Base-by-base conservation (phyloP, 2,329 filamentous ascomycete species). In the Fusarium haematococcum region DNA sequence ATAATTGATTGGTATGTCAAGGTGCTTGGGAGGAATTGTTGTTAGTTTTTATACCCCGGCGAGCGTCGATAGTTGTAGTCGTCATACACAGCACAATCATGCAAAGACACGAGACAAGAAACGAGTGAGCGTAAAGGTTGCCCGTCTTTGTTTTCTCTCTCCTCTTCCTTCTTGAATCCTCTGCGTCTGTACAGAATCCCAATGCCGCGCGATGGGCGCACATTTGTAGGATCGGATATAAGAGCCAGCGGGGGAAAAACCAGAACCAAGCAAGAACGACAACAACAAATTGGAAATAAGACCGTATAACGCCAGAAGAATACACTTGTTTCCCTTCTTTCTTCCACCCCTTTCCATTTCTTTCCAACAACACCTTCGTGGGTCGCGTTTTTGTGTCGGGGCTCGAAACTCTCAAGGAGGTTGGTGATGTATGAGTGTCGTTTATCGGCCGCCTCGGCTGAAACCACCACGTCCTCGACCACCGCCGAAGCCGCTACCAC, bases 391-490 rank as follows among this genome's bases (percentile, higher is more conserved):
- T 58, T 72, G 69, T 69, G 48, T 52, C 25, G 48, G 48, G 25
- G 25, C 25, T 52, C 45, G 45, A 50, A 50, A 50, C 45, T 50
- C 45, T 50, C 25, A n/a, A 52, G 14, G 25, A 63, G 64, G 67
- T 68, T 45, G 41, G 13, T 45, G 32, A 39, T 70, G 45, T 45
- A 32, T 66, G 58, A 23, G 23, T 70, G 60, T 27, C 39, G 61
- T 65, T 63, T 73, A 77, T 58, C 72, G 67, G 27, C 79, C 75
- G 52, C 79, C 79, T 45, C 79, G 72, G 76, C 78, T 80, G 79
- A 80, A 80, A 48, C 78, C 77, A 57, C 78, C 78, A 39, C 78
- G 72, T 62, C 78, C 78, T 23, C 78, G 75, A 63, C 78, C 78
- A 63, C 78, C 77, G n/a, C 76, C 20, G 20, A 20, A 20, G 20